Conservation (phyloP, 2,329 filamentous ascomycete genomes). For the Ceratocystis alfenasii region DNA sequence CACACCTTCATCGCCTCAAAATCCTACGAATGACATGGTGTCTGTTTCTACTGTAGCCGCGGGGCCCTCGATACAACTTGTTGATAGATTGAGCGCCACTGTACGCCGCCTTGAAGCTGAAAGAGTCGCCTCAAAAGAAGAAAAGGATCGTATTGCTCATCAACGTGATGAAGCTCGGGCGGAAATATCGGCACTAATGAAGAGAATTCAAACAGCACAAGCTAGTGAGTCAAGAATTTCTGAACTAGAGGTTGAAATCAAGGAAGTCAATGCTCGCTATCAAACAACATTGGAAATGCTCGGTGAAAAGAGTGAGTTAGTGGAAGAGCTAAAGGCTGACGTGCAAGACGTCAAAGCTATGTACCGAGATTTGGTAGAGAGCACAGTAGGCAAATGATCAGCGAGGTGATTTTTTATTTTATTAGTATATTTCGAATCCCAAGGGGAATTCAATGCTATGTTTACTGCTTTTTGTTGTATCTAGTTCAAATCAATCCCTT, state of each 20-base stretch:
- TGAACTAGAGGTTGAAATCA: constrained; percentile 56
- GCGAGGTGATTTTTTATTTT: neutral
- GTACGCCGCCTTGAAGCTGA: constrained; percentile 85
- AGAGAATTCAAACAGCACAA: constrained; percentile 63
- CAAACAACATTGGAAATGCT: constrained; percentile 87
- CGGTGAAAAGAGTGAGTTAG: constrained; percentile 90
- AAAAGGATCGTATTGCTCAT: constrained; percentile 63
- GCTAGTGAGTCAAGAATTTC: constrained; percentile 47
- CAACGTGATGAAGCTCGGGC: constrained; percentile 86
- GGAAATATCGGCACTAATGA: constrained; percentile 84
- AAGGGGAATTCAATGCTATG: neutral
- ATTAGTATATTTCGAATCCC: neutral
- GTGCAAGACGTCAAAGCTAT: constrained; percentile 90
- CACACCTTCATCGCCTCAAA: constrained; percentile 49
- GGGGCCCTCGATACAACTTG: constrained; percentile 84
- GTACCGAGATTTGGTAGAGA: constrained; percentile 84
- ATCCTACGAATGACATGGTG: constrained; percentile 69
- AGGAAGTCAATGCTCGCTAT: constrained; percentile 62
- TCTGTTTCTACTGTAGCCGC: constrained; percentile 82
- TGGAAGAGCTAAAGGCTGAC: constrained; percentile 81
- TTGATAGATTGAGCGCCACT: constrained; percentile 89
- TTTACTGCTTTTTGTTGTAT: neutral
- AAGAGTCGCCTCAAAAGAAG: constrained; percentile 78
- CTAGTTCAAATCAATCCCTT: constrained; percentile 58
- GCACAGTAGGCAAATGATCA: constrained; percentile 42